Conservation (phyloP, 2,329 filamentous ascomycete genomes). For the Aureobasidium vineae region DNA sequence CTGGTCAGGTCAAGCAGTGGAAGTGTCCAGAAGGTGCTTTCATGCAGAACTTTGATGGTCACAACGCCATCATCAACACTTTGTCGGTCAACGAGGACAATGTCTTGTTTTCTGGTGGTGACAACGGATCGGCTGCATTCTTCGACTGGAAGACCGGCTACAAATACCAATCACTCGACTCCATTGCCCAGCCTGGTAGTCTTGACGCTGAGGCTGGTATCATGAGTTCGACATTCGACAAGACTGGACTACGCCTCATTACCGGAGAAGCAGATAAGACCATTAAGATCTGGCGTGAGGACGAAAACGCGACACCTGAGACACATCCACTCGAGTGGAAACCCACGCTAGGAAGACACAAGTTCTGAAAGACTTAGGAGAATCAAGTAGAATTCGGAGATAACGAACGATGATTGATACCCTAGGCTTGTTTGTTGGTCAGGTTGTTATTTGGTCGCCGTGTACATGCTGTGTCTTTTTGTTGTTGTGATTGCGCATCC, state of each 20-base stretch:
- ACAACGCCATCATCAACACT: conserved; percentile 95
- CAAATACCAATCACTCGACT: conserved; percentile 85
- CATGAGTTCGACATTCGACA: conserved; percentile 91
- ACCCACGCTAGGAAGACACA: conserved; percentile 72
- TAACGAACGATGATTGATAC: conserved; percentile 25
- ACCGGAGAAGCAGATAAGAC: conserved; percentile 97
- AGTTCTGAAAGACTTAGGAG: conserved; percentile 48
- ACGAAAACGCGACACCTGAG: conserved; percentile 86
- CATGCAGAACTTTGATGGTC: conserved; percentile 98
- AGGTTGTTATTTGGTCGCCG: background rate
- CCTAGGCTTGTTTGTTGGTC: conserved; percentile 1
- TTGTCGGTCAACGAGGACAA: conserved; percentile 92
- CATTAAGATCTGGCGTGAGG: conserved; percentile 92
- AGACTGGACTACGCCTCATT: conserved; percentile 59
- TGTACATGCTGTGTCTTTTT: background rate
- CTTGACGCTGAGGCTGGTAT: conserved; percentile 92
- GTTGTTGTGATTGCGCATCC: background rate
- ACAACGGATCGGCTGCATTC: conserved; percentile 95
- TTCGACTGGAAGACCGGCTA: conserved; percentile 99
- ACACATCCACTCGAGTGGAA: conserved; percentile 92
- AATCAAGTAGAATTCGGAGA: conserved; percentile 18
- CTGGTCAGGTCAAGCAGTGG: conserved; percentile 97
- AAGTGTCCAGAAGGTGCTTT: conserved; percentile 97
- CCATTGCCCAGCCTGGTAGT: conserved; percentile 88
- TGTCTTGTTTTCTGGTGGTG: conserved; percentile 88